Base-by-base conservation (phyloP, 129 eudicot species). In the Pulicaria dysenterica region DNA sequence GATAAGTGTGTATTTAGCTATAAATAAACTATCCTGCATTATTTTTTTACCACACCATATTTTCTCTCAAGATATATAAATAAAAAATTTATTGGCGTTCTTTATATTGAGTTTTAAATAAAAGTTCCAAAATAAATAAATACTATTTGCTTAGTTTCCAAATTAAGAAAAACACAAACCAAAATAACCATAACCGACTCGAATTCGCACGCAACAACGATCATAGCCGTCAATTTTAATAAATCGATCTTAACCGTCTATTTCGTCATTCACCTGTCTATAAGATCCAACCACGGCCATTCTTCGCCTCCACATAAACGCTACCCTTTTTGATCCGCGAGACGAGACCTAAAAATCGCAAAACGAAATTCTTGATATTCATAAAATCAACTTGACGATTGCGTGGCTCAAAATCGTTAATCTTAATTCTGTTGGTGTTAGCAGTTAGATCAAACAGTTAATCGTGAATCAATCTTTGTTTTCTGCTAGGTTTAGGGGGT, bases 261-360 rank as follows among this genome's bases (percentile, higher is more conserved):
- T 12, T 44, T 43, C 46, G 7, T 42, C 47, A 56, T 14, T 19
- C 11, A 63, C 38, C 69, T 2, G 45, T 53, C 78, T 72, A 64
- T 79, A 79, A 72, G 73, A 48, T 3, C 1, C 67, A 3, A 36
- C 49, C 53, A 11, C 64, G 51, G 14, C 10, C 79, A 6, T 39
- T 5, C 9, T 13, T 72, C 57, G 69, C 73, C 74, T 79, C 83
- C 74, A 79, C 83, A 79, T 63, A 79, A 56, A 79, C 74, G 63
- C 74, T 64, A 72, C 69, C 61, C 66, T 40, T 58, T 58, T 16
- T 16, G 50, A 65, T 64, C 34, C 62, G 45, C 10, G 11, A 38
- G 1, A 41, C 80, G 69, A 57, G 51, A 57, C 74, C 61, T 57
- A 58, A 76, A 50, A 45, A 17, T 63, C 51, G 15, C 70, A 5